phyloP scores from a whole-genome alignment of 192 early-diverging fungal species.

The Glomus cerebriforme region DNA sequence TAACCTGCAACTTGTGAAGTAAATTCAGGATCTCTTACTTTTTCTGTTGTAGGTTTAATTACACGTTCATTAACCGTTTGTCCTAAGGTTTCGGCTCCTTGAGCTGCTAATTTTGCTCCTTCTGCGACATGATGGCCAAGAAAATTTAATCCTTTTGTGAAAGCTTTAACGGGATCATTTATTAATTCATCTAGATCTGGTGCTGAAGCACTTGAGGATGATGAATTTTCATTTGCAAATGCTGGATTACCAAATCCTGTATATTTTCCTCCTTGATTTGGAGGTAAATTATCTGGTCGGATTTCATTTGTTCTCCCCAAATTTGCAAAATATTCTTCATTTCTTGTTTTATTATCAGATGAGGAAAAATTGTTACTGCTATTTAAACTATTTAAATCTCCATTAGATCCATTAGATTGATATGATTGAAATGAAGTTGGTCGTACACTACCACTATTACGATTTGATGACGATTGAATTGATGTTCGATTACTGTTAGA shows the following conservation, averaged over 20 bases:
- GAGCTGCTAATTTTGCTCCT: slow-evolving; percentile 53
- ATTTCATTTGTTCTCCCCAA: slow-evolving; percentile 59
- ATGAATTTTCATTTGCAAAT: slow-evolving; percentile 31
- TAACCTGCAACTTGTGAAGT: slow-evolving; percentile 63
- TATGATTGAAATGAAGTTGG: slow-evolving; percentile 35
- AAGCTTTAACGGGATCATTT: slow-evolving; percentile 67
- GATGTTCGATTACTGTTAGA: background rate
- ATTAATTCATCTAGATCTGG: slow-evolving; percentile 59
- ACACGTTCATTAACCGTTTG: slow-evolving; percentile 63
- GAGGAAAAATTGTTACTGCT: slow-evolving; percentile 9
- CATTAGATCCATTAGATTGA: slow-evolving; percentile 16
- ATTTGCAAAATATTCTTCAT: slow-evolving; percentile 80
- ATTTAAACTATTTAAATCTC: background rate
- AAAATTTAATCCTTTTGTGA: slow-evolving; percentile 70
- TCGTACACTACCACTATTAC: slow-evolving; percentile 18
- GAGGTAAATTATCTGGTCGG: slow-evolving; percentile 65
- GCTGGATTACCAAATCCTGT: slow-evolving; percentile 70
- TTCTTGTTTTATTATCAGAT: slow-evolving; percentile 58
- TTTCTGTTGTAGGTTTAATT: slow-evolving; percentile 63
- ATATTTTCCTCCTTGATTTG: slow-evolving; percentile 78
- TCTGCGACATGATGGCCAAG: slow-evolving; percentile 59
- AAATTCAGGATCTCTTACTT: slow-evolving; percentile 67
- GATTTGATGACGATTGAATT: background rate
- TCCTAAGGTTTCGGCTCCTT: slow-evolving; percentile 46
- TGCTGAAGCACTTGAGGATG: slow-evolving; percentile 34